Evolutionary conservation across 1,284 basidiomycete genomes (phyloP).

Genomic region (Sporisorium reilianum): DNA sequence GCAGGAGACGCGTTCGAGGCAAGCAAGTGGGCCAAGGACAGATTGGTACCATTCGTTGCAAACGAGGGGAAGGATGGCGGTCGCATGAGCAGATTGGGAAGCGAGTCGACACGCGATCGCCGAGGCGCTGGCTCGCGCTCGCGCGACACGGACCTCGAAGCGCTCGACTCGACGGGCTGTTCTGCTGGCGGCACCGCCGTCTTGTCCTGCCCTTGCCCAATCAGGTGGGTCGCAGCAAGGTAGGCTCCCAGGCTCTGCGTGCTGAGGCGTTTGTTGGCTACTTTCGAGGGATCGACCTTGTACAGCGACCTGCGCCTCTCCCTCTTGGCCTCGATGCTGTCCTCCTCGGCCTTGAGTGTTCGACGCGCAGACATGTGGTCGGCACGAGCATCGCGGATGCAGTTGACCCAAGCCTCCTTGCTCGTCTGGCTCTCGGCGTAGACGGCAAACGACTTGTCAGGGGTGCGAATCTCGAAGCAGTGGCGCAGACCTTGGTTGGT

Average conservation of each 20-base stretch:
- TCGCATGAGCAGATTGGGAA: slow-evolving; percentile 44
- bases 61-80: slow-evolving; percentile 49
- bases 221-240: slow-evolving; percentile 32
- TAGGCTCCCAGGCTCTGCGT: slow-evolving; percentile 54
- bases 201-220: slow-evolving; percentile 27
- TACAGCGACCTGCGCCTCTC: slow-evolving; percentile 43
- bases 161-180: slow-evolving; percentile 15
- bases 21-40: slow-evolving; percentile 40
- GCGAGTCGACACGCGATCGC: slow-evolving; percentile 40
- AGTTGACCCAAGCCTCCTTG: slow-evolving; percentile 60
- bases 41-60: slow-evolving; percentile 22
- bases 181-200: slow-evolving; percentile 11
- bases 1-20: slow-evolving; percentile 24
- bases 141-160: slow-evolving; percentile 10
- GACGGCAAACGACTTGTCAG: slow-evolving; percentile 67
- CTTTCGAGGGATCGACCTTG: slow-evolving; percentile 37
- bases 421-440: slow-evolving; percentile 57
- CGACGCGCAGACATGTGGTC: slow-evolving; percentile 61
- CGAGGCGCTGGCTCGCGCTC: slow-evolving; percentile 19
- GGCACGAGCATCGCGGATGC: slow-evolving; percentile 63
- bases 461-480: slow-evolving; percentile 67
- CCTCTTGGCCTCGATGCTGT: slow-evolving; percentile 59
- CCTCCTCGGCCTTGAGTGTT: slow-evolving; percentile 60
- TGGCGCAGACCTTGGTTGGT: slow-evolving; percentile 44
- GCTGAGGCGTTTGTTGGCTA: slow-evolving; percentile 32